Evolutionary conservation across 495 filamentous ascomycete genomes (phyloP), one percentile per base, ranked within the genome.

Genomic region (Daldinia vernicosa): DNA sequence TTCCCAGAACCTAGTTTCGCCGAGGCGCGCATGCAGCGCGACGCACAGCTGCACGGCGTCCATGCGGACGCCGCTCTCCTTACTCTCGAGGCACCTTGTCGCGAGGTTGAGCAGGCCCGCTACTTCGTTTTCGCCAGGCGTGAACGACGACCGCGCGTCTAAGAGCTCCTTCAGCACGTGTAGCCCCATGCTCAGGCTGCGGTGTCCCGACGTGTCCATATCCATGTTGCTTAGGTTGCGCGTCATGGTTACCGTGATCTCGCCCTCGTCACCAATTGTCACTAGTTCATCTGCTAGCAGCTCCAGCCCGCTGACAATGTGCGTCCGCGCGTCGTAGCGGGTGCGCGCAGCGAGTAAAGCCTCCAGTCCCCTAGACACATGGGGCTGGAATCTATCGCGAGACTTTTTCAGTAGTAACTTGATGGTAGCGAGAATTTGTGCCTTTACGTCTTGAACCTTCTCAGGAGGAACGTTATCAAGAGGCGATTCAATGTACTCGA

Each of bases 371-470:
- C 85, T 84, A 0, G 88, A 83, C 24, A 91, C 88, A 77, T 91
- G 90, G 1, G 84, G 84, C 27, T 86, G 81, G 74, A 93, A 92
- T 47, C 85, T 83, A 19, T 86, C 82, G 17, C 86, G 85, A 66
- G 90, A 88, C 69, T 91, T 86, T 57, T 86, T 85, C 47, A 95
- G 86, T 70, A 97, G 86, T 22, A 92, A 84, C 61, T 92, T 91
- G 69, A 97, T 87, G 1, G 93, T 94, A 2, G 90, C 85, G 19
- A 97, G 82, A 6, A 92, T 90, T 77, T 97, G 94, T 6, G 92
- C 90, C 78, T 94, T 94, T 61, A 95, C 85, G 60, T 96, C 93
- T 59, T 88, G 85, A 0, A 85, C 82, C 75, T 90, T 91, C 54
- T 82, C 84, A 3, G 86, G 70, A 30, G 84, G 60, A 40, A 85